phyloP scores from a whole-genome alignment of 768 basidiomycete genomes.

The Amanita pallidorosea region DNA sequence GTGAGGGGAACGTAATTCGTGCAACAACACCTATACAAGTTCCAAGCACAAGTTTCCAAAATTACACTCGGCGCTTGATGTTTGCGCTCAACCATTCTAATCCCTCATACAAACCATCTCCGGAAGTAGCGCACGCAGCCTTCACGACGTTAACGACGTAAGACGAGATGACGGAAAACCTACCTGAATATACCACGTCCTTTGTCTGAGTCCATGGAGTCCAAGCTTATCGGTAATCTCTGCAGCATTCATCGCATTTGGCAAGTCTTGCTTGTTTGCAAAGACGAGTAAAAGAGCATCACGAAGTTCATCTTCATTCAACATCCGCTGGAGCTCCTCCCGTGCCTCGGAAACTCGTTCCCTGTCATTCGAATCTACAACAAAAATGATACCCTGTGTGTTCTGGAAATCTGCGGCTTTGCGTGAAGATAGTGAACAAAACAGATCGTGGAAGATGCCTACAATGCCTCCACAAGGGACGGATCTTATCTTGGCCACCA shows the following conservation, averaged over 20 bases:
- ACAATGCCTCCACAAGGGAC: constrained; percentile 99
- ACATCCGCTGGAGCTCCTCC: constrained; percentile 98
- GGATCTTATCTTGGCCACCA: constrained; percentile 99
- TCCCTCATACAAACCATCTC: constrained; percentile 98
- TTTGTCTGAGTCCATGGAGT: constrained; percentile 91
- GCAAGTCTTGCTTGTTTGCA: constrained; percentile 99
- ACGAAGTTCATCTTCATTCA: constrained; percentile 98
- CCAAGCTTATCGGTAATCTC: constrained; percentile 99
- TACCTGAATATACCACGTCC: constrained; percentile 97
- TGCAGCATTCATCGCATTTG: constrained; percentile 98
- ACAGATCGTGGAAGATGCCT: constrained; percentile 25
- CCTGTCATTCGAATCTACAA: constrained; percentile 98
- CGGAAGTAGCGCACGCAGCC: constrained; percentile 97
- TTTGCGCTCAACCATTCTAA: constrained; percentile 93
- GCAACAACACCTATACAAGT: constrained; percentile 39
- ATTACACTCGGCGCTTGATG: constrained; percentile 77
- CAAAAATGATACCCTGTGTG: constrained; percentile 99
- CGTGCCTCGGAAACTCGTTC: constrained; percentile 99
- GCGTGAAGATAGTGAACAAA: constrained; percentile 11
- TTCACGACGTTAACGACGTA: constrained; percentile 20
- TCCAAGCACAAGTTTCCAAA: constrained; percentile 24
- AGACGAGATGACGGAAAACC: constrained; percentile 16
- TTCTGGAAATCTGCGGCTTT: constrained; percentile 89
- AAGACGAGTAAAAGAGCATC: constrained; percentile 98
- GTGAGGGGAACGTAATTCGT: constrained; percentile 48